Evolutionary conservation across 2,329 filamentous ascomycete genomes (phyloP).

Genomic region (Cryphonectria japonica): DNA sequence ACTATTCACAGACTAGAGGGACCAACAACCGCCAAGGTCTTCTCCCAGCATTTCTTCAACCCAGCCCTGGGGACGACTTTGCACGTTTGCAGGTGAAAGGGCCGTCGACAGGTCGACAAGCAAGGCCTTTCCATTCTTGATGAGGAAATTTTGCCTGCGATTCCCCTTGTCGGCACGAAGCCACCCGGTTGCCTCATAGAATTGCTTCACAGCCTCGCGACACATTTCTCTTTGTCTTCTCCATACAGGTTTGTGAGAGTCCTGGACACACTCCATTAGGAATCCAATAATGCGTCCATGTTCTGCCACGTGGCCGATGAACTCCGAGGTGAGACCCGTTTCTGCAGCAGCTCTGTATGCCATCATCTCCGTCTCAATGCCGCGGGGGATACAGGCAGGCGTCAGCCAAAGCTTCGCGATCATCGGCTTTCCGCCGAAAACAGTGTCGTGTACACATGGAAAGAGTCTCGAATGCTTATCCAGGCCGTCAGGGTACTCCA

Average conservation of each 20-base stretch:
- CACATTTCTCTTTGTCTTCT: slow-evolving; percentile 19
- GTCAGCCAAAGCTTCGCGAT: slow-evolving; percentile 25
- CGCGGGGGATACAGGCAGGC: background rate
- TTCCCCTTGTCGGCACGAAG: slow-evolving; percentile 16
- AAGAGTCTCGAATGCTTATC: background rate
- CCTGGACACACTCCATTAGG: slow-evolving; percentile 14
- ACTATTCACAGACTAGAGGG: background rate
- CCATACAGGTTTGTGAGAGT: slow-evolving; percentile 9
- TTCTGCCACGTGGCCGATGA: slow-evolving; percentile 22
- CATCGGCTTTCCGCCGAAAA: slow-evolving; percentile 6
- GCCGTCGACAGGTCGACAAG: slow-evolving; percentile 19
- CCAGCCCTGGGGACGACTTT: slow-evolving; percentile 1
- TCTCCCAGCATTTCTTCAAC: background rate
- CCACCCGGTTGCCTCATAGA: slow-evolving; percentile 22
- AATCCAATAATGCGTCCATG: slow-evolving; percentile 22
- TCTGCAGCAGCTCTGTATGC: slow-evolving; percentile 19
- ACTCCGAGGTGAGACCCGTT: slow-evolving; percentile 11
- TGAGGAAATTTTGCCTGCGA: slow-evolving; percentile 19
- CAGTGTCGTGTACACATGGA: background rate
- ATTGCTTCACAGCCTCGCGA: slow-evolving; percentile 7
- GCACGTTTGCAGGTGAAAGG: slow-evolving; percentile 7
- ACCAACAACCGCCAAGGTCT: slow-evolving; percentile 18
- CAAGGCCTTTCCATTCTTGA: slow-evolving; percentile 18
- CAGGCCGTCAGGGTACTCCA: background rate
- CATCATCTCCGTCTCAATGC: slow-evolving; percentile 25